Base-by-base conservation (phyloP, 371 early-diverging fungal species). In the Actinomortierella wolfii region DNA sequence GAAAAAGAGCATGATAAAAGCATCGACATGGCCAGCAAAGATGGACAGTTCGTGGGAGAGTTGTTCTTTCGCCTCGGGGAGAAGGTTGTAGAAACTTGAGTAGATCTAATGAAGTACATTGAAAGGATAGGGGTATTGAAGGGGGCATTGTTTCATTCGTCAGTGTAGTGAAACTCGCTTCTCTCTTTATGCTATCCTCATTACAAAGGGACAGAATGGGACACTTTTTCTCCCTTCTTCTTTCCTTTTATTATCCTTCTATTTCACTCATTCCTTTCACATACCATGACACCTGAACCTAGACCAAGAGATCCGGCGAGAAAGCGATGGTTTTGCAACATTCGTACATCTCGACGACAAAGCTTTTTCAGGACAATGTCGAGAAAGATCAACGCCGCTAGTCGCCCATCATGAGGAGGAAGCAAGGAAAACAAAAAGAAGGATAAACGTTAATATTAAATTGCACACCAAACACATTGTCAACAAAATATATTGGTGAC, bases 261-360 rank as follows among this genome's bases (percentile, higher is more conserved):
- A n/a, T n/a, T n/a, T n/a, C n/a, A n/a, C n/a, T n/a, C n/a, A n/a
- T n/a, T n/a, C n/a, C 11, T 34, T 34, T 11, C 34, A 15, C 61
- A 61, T 56, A 66, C 73, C 73, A 73, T 73, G 29, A 73, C 73
- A 8, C 73, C 73, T 18, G 73, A 73, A 26, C 73, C 73, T 1
- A 73, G 52, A 21, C 73, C 73, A 18, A 73, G 56, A 2, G 73
- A 73, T 29, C 73, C 73, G 4, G 73, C 73, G 20, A 73, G 21
- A 41, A 73, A 73, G 50, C 62, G 66, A 59, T 73, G 73, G 54
- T 73, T 66, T 26, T 73, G 73, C 1, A 73, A 50, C n/a, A 73
- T 66, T 11, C 51, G 54, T 29, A 73, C 63, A 40, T 73, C 73
- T n/a, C 60, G 58, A 20, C 67, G 50, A 53, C 62, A 50, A 13